Evolutionary conservation across 2,329 filamentous ascomycete species (phyloP).

Genomic region (Aureobasidium melanogenum): DNA sequence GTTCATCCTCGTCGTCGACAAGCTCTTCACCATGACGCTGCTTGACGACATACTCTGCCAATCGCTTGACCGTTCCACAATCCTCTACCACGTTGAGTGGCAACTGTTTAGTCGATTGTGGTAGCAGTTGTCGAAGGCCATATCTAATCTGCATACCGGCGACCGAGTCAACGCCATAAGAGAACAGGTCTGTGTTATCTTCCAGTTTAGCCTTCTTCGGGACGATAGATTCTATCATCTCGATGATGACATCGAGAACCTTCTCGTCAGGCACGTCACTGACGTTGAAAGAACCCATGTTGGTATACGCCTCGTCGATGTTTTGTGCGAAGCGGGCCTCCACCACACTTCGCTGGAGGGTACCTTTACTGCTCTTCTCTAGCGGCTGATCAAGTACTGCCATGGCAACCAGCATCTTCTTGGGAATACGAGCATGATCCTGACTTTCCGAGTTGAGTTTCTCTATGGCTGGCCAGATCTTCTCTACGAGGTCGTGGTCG

Average conservation of each 20-base stretch:
- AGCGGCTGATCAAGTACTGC: conserved; percentile 29
- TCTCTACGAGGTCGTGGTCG: conserved; percentile 32
- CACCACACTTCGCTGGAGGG: conserved; percentile 43
- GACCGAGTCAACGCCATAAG: conserved; percentile 52
- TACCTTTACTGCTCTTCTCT: conserved; percentile 56
- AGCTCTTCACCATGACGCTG: conserved; percentile 28
- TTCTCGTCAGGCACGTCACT: conserved; percentile 25
- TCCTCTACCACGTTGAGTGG: conserved; percentile 54
- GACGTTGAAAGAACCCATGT: conserved; percentile 13
- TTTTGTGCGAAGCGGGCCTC: conserved; percentile 40
- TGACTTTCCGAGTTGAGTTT: conserved; percentile 42
- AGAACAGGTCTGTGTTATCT: conserved; percentile 45
- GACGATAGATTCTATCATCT: conserved; percentile 21
- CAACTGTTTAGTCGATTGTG: conserved; percentile 28
- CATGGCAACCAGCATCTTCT: conserved; percentile 43
- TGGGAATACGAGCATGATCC: conserved; percentile 42
- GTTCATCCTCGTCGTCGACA: conserved; percentile 26
- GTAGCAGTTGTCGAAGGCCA: conserved; percentile 29
- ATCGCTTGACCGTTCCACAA: conserved; percentile 42
- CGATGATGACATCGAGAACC: conserved; percentile 25
- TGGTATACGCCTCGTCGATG: conserved; percentile 40
- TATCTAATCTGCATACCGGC: conserved; percentile 45
- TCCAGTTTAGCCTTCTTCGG: conserved; percentile 16
- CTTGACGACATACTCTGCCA: conserved; percentile 31
- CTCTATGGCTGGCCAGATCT: conserved; percentile 37